phyloP scores from a whole-genome alignment of 208 protist species.

The Jaenimonas drosophilae region DNA sequence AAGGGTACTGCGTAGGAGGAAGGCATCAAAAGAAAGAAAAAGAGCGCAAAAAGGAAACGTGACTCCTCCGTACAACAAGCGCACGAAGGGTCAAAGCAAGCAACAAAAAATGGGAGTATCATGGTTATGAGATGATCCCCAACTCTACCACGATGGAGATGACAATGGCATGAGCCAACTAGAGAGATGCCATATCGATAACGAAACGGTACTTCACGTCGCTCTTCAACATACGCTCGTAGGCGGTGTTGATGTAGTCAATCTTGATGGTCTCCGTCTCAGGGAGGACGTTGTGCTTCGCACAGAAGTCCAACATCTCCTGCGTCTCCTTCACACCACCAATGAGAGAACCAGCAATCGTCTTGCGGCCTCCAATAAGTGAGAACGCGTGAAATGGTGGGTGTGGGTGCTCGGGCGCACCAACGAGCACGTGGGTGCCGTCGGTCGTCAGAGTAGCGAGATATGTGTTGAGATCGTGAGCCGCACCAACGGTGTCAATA shows the following conservation, averaged over 20 bases:
- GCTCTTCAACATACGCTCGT: slow-evolving; percentile 49
- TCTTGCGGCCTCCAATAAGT: slow-evolving; percentile 14
- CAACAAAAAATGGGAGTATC: no score
- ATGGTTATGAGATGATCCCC: no score
- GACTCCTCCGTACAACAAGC: no score
- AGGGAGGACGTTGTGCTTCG: slow-evolving; percentile 48
- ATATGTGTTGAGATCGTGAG: slow-evolving; percentile 42
- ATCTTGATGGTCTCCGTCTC: slow-evolving; percentile 59
- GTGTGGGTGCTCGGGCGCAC: slow-evolving; percentile 30
- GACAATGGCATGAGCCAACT: no score
- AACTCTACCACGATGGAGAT: no score
- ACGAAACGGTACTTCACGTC: slow-evolving; percentile 74
- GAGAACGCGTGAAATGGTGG: slow-evolving; percentile 19
- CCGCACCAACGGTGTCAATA: slow-evolving; percentile 49
- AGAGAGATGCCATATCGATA: slow-evolving; percentile 32
- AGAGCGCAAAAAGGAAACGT: slow-evolving; percentile 3
- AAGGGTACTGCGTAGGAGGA: slow-evolving; percentile 1
- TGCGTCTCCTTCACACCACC: slow-evolving; percentile 65
- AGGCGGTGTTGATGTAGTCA: slow-evolving; percentile 59
- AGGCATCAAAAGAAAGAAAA: neutral
- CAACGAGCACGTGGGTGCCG: slow-evolving; percentile 47
- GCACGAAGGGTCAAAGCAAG: no score
- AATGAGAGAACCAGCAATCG: slow-evolving; percentile 43
- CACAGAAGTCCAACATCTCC: slow-evolving; percentile 83
- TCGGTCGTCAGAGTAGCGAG: slow-evolving; percentile 26